Evolutionary conservation across 768 basidiomycete species (phyloP), one percentile per base, ranked within the genome.

Genomic region (Mycena capillaripes): DNA sequence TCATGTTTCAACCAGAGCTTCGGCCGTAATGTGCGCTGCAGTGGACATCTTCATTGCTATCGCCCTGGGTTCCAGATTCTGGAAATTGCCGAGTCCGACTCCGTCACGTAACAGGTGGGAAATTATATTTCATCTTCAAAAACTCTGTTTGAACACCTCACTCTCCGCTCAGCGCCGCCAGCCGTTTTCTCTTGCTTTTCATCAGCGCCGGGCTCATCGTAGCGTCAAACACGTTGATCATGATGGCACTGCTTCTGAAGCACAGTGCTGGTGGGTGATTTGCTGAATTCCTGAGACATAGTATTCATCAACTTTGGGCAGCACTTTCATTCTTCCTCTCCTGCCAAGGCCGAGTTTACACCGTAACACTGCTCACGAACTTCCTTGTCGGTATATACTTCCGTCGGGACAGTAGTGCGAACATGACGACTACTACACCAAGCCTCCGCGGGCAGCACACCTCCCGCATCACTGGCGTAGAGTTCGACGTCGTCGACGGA

Each of bases 291-390:
- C 17, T n/a, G 11, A 59, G 27, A 36, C 11, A n/a, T 23, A n/a
- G 25, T 17, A 23, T 4, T 5, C 14, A 7, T 27, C 17, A 3
- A 2, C n/a, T 66, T 12, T 10, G 40, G 6, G 19, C 29, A 69
- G 67, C 29, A 0, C 55, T 61, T 32, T 52, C 38, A 1, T 62
- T 69, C 50, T 61, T 69, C 25, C 61, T 55, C 29, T 32, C 52
- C 67, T 69, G 50, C 40, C 67, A 69, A 32, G 59, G 67, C 10
- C 59, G 67, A 2, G 67, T 69, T 2, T 69, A 69, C 17, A 61
- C 67, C 1, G 17, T 69, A 6, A 62, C 67, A 6, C 50, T 69
- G 2, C 59, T 69, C 21, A 36, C 36, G 38, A 69, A 69, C 40
- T 69, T 69, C 59, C 59, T 69, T 12, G 59, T 69, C 29, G 67